Evolutionary conservation across 352 stramenopile species (phyloP), one percentile per base, ranked within the genome.

Genomic region (Phytophthora sp.): DNA sequence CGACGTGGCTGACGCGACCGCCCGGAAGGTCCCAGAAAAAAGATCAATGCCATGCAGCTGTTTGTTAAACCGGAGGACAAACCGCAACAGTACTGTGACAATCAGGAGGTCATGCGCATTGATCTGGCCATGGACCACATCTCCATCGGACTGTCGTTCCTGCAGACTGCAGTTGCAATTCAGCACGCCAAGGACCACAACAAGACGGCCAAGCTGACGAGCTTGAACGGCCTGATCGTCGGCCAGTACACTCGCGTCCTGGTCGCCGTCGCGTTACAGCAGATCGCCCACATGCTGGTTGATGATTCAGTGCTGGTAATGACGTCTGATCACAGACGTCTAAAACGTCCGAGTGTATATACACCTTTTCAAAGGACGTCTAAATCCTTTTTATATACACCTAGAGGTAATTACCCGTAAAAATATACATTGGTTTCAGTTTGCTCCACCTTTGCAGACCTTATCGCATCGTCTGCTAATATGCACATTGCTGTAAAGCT

Each of bases 321-420:
- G 33, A 41, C 15, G 33, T 41, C 15, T 41, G 33, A 41, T n/a
- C 15, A 41, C 15, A 16, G 15, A 41, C 33, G 33, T 41, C n/a
- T 41, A 5, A 41, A 41, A 41, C 15, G 33, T 41, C n/a, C 33
- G 33, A n/a, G 33, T 41, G 15, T 41, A 18, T 16, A 41, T 41
- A 41, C 33, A 41, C n/a, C 11, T 41, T 41, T 41, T 41, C 33
- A 41, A 41, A n/a, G n/a, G 33, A 41, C 33, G 33, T 41, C 33
- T 41, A 41, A 41, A 41, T 12, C 8, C 8, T 13, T 41, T 41
- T 41, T 41, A 41, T 12, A 41, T n/a, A 41, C 33, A 41, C 33
- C 15, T 41, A 4, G 33, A 33, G 9, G 33, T 41, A 41, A 41
- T 18, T 41, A 41, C 33, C 9, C 33, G 33, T 41, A 41, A 41